Evolutionary conservation across 208 protist species (phyloP).

Genomic region (Trypanosoma brucei): DNA sequence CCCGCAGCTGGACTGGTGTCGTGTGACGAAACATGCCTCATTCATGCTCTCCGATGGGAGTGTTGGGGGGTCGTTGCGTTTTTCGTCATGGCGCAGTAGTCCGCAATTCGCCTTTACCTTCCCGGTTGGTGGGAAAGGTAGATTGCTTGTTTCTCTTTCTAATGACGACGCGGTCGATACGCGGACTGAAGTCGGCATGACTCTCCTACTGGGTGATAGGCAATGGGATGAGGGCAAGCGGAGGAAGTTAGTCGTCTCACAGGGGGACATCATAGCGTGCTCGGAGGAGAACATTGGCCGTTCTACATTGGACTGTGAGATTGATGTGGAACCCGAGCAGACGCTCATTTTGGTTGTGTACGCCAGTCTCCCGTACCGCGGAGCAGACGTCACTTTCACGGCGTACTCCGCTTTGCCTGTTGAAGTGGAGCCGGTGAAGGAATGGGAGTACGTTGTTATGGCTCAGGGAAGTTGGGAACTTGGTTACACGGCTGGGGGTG

Average conservation of each 20-base stretch:
- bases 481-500: constrained; percentile 75
- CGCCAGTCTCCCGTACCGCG: constrained; percentile 67
- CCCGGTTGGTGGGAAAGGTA: constrained; percentile 61
- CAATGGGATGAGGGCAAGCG: constrained; percentile 43
- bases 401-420: constrained; percentile 54
- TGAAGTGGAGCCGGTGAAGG: constrained; percentile 50
- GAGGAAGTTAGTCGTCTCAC: constrained; percentile 42
- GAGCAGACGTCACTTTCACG: constrained; percentile 58
- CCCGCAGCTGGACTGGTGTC: constrained; percentile 69
- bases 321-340: constrained; percentile 35
- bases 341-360: constrained; percentile 74
- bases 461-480: constrained; percentile 76
- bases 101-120: constrained; percentile 75
- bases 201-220: constrained; percentile 45
- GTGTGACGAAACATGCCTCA: constrained; percentile 23
- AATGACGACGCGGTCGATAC: constrained; percentile 43
- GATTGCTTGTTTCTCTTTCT: constrained; percentile 47
- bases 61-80: constrained; percentile 60
- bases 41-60: constrained; percentile 50
- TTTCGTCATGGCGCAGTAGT: constrained; percentile 85
- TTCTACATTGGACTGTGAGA: constrained; percentile 35
- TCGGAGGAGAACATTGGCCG: constrained; percentile 32
- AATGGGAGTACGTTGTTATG: constrained; percentile 62
- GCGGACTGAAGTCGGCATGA: constrained; percentile 57
- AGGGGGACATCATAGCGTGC: constrained; percentile 46